These are phyloP conservation scores for Chaetomium globosum DNA, from an alignment of 2,329 filamentous ascomycete species.

Conservation along the genomic window DNA sequence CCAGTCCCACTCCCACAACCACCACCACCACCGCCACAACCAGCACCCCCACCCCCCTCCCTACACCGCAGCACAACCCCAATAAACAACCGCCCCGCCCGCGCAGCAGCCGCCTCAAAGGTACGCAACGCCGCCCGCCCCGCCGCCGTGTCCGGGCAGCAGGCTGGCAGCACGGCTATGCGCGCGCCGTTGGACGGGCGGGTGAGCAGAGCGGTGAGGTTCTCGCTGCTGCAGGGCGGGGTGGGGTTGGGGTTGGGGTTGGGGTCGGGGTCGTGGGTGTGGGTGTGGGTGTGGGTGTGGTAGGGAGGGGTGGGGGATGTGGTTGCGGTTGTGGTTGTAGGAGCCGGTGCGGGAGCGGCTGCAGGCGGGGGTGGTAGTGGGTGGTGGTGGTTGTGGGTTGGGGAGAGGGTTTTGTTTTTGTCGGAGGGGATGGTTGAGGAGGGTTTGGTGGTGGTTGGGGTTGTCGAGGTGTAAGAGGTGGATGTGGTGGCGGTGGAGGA, in stretches of 20 bases:
- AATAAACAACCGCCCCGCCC: constrained; percentile 38
- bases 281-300: constrained; percentile 22
- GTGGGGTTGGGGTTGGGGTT: neutral
- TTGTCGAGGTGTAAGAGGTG: constrained; percentile 27
- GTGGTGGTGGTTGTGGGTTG: neutral
- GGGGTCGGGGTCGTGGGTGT: constrained; percentile 20
- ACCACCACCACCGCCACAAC: neutral
- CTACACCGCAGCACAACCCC: constrained; percentile 37
- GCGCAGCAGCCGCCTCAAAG: constrained; percentile 36
- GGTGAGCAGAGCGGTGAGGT: constrained; percentile 37
- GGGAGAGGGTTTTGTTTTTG: neutral
- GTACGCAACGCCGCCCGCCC: constrained; percentile 35
- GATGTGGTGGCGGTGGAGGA: constrained; percentile 26
- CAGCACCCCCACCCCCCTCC: neutral
- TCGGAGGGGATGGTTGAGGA: neutral
- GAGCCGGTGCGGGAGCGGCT: neutral
- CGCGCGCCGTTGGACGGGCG: constrained; percentile 30
- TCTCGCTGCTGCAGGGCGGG: constrained; percentile 29
- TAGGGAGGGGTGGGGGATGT: constrained; percentile 1
- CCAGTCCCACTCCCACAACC: neutral
- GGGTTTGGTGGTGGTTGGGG: neutral
- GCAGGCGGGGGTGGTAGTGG: constrained; percentile 10
- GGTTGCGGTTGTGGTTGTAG: neutral
- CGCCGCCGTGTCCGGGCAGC: constrained; percentile 35
- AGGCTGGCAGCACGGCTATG: constrained; percentile 40